A percentile compares a stretch with the other conserved stretches of the same genome.
phyloP scores from a whole-genome alignment of 108 stramenopile species.

The Skeletonema tropicum region DNA sequence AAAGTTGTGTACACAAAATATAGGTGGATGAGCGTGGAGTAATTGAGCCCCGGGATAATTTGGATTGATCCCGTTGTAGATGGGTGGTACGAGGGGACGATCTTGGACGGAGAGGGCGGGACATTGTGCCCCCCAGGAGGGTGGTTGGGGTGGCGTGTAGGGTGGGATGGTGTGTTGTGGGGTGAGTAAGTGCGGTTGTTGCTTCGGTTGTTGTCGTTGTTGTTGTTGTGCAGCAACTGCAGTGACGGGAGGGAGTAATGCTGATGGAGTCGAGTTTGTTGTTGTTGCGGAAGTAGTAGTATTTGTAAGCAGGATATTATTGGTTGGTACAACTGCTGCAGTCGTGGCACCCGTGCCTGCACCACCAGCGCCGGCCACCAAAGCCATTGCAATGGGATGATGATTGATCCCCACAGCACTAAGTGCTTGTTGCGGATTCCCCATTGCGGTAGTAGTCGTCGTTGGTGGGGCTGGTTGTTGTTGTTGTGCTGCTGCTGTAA shows the following conservation, averaged over 20 bases:
- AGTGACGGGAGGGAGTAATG: not conserved
- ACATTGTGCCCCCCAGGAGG: conserved; percentile 39
- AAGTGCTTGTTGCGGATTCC: conserved; percentile 3
- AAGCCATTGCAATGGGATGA: not conserved
- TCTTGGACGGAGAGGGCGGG: conserved; percentile 68
- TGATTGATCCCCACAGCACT: not conserved
- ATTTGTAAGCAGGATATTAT: no score
- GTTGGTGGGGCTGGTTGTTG: not conserved
- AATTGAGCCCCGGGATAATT: conserved; percentile 73
- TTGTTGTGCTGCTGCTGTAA: no score
- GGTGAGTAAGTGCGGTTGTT: not conserved
- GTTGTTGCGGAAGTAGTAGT: no score
- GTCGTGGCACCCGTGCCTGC: not conserved
- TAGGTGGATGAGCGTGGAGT: conserved; percentile 70
- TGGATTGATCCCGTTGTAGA: conserved; percentile 89
- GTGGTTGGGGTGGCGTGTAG: conserved; percentile 44
- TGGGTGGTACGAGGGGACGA: conserved; percentile 65
- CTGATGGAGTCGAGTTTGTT: not conserved
- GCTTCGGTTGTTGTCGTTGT: not conserved
- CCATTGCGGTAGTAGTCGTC: not conserved
- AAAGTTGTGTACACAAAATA: conserved; percentile 80
- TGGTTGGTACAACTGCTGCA: no score
- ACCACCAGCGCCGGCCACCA: not conserved
- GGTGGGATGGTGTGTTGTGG: conserved; percentile 34
- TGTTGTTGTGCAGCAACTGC: not conserved